Evolutionary conservation across 345 rosid genomes (phyloP), one percentile per base, ranked within the genome.

Genomic region (Rhizophora mangle): DNA sequence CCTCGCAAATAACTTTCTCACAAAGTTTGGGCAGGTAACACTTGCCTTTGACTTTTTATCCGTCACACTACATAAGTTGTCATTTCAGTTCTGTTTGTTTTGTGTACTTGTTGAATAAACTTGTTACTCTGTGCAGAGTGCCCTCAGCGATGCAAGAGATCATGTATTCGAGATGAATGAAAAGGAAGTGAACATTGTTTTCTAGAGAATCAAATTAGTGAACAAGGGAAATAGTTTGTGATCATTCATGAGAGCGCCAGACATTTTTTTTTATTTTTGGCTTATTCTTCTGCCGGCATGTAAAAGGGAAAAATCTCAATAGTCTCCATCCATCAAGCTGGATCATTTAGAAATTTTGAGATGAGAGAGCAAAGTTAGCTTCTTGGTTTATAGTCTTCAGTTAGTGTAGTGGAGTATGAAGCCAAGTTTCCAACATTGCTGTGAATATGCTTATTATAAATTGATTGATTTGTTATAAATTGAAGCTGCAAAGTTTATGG

Each of bases 151-250:
- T 70, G 98, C 97, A 64, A 87, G 84, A 78, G 98, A 94, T 76
- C 97, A 91, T 76, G 98, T 94, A 61, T 86, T 71, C 58, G 97
- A 94, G 88, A 91, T 94, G 98, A 91, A 80, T 70, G 97, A 91
- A 72, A 89, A 86, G 76, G 97, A 91, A 86, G 86, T 94, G 76
- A 84, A 78, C 74, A 91, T 94, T 63, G 84, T 88, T 76, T 94
- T 91, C 86, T 94, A 84, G 85, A 60, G 72, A 72, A 20, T 31
- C 64, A 63, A 37, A 58, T 55, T 19, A 47, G 36, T 29, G 27
- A 47, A 54, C 66, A 62, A 24, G 57, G 55, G 16, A 64, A 15
- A 54, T 71, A n/a, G 61, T 55, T 56, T 66, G 47, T 54, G 19
- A 18, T 57, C 29, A 22, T 36, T 54, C 51, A 30, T 65, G 55